Percentiles rank a stretch among this genome's conserved stretches.
Conservation (phyloP, 2,329 filamentous ascomycete species). For the Fusarium dimerum region DNA sequence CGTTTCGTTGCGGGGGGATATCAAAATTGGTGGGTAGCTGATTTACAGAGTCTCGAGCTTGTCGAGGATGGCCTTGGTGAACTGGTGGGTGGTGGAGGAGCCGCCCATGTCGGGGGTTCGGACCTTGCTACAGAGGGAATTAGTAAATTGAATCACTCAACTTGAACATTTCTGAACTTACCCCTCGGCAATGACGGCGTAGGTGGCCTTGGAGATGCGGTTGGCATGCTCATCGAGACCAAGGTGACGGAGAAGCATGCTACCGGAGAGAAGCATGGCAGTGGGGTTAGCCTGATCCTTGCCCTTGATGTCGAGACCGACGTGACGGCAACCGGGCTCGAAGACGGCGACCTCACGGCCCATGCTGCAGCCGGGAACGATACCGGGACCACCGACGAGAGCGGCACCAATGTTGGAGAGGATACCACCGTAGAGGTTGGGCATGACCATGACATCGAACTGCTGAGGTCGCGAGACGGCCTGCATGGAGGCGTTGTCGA, state of each 20-base stretch:
- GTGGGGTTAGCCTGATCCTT: slow-evolving; percentile 99
- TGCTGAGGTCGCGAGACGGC: slow-evolving; percentile 94
- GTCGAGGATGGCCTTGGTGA: slow-evolving; percentile 90
- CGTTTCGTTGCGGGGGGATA: slow-evolving; percentile 24
- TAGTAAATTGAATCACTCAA: slow-evolving; percentile 32
- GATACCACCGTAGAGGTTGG: slow-evolving; percentile 98
- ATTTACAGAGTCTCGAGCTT: slow-evolving; percentile 83
- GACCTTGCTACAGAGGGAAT: slow-evolving; percentile 63
- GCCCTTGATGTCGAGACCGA: slow-evolving; percentile 99
- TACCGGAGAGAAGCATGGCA: slow-evolving; percentile 89
- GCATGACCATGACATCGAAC: slow-evolving; percentile 99
- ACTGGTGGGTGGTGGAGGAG: slow-evolving; percentile 84
- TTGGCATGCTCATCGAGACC: slow-evolving; percentile 98
- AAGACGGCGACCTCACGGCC: slow-evolving; percentile 97
- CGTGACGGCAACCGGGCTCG: slow-evolving; percentile 98
- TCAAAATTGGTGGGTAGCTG: slow-evolving; percentile 16
- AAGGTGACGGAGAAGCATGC: slow-evolving; percentile 96
- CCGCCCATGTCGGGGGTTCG: slow-evolving; percentile 97
- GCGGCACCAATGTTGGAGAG: slow-evolving; percentile 98
- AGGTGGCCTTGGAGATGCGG: slow-evolving; percentile 87
- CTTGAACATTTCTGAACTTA: slow-evolving; percentile 48
- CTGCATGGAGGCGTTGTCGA: slow-evolving; percentile 99
- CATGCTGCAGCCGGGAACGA: slow-evolving; percentile 99
- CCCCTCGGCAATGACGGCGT: slow-evolving; percentile 83
- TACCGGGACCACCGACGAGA: slow-evolving; percentile 93